A percentile compares a stretch with the other conserved stretches of the same genome.
Evolutionary conservation across 768 basidiomycete species (phyloP).

Genomic region (Boletus coccyginus): DNA sequence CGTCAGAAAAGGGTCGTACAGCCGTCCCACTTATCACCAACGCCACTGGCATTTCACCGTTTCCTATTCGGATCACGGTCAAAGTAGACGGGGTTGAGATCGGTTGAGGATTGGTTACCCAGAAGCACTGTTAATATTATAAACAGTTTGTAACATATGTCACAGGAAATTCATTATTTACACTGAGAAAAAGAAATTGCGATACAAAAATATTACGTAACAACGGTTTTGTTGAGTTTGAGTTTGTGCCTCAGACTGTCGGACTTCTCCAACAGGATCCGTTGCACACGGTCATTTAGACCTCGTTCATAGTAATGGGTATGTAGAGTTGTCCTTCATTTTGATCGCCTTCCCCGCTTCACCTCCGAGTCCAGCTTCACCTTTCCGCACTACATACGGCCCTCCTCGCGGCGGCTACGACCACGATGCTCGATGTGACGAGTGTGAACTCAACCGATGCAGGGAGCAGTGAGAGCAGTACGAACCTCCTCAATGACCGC

Average conservation of each 20-base stretch:
- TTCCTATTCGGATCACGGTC: constrained; percentile 70
- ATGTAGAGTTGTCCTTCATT: constrained; percentile 10
- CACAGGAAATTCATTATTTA: too few species aligned
- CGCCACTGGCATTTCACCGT: constrained; percentile 72
- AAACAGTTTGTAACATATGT: too few species aligned
- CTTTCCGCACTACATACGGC: constrained; percentile 1
- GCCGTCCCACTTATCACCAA: constrained; percentile 82
- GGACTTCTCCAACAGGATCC: too few species aligned
- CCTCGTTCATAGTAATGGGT: constrained; percentile 14
- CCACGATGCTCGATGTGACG: constrained; percentile 6
- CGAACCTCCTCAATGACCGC: constrained; percentile 19
- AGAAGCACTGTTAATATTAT: too few species aligned
- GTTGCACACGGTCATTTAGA: constrained; percentile 27
- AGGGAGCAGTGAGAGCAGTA: constrained; percentile 1
- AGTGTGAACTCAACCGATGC: constrained; percentile 7
- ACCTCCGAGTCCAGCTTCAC: constrained; percentile 5
- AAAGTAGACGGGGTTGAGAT: constrained; percentile 67
- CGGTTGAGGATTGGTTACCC: constrained; percentile 25
- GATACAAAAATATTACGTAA: too few species aligned
- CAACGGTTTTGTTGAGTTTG: too few species aligned
- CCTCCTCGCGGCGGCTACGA: constrained; percentile 7
- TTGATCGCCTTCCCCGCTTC: constrained; percentile 6
- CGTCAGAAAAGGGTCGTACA: constrained; percentile 71
- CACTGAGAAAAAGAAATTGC: too few species aligned
- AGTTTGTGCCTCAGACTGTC: too few species aligned